Evolutionary conservation across 495 filamentous ascomycete genomes (phyloP).

Genomic region (Talaromyces thailandensis): DNA sequence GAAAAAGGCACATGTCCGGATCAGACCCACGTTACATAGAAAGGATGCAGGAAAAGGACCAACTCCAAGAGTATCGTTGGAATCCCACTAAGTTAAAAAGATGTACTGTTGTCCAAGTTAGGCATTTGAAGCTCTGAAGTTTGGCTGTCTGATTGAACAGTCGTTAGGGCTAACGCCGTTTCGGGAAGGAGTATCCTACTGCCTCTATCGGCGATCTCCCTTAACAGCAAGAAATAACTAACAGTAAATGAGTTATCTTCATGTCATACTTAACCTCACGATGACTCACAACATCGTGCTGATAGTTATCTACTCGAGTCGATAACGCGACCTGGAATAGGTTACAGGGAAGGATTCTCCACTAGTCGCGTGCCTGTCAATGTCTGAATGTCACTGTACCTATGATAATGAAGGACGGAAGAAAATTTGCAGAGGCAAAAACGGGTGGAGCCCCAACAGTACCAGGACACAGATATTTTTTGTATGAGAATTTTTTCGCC

Average conservation of each 20-base stretch:
- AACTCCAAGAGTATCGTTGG: too few relatives aligned
- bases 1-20: background rate
- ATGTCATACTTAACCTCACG: background rate
- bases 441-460: background rate
- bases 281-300: background rate
- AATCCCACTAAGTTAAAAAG: too few relatives aligned
- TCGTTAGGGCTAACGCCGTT: background rate
- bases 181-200: background rate
- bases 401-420: background rate
- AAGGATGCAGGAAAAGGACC: too few relatives aligned
- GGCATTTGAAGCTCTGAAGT: too few relatives aligned
- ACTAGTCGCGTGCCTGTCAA: background rate
- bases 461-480: background rate
- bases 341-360: background rate
- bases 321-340: background rate
- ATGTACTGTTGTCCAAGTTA: too few relatives aligned
- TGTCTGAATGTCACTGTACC: too few relatives aligned
- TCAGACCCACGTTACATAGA: background rate
- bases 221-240: too few relatives aligned
- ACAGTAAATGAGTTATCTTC: too few relatives aligned
- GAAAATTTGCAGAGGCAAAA: background rate
- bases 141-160: background rate
- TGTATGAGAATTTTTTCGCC: background rate
- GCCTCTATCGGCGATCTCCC: background rate
- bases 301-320: background rate